Conservation (phyloP, 371 early-diverging fungal genomes). For the Zopfochytrium polystomum region DNA sequence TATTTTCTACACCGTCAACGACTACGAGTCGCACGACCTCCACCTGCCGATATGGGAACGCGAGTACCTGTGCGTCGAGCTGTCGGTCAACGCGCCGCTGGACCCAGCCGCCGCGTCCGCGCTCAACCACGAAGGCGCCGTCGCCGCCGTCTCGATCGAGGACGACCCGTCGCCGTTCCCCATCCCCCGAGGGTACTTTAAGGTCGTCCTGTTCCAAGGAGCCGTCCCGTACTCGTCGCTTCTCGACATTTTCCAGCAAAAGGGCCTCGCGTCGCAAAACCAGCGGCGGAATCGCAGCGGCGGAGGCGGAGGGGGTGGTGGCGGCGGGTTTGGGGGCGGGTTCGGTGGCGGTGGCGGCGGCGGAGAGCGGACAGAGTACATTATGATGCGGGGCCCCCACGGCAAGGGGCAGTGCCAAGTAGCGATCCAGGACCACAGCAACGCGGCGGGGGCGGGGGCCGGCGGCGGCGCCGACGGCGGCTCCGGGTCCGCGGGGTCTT, state of each 20-base stretch:
- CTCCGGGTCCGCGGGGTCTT: too few relatives aligned
- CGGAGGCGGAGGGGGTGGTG: not conserved
- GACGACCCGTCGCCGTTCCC: slow-evolving; percentile 47
- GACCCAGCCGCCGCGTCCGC: slow-evolving; percentile 13
- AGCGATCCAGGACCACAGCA: too few relatives aligned
- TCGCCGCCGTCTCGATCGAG: slow-evolving; percentile 37
- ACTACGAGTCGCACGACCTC: slow-evolving; percentile 67
- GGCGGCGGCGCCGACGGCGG: too few relatives aligned
- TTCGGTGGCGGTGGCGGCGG: too few relatives aligned
- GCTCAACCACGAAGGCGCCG: slow-evolving; percentile 28
- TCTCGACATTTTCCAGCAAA: slow-evolving; percentile 67
- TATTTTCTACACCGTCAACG: slow-evolving; percentile 80
- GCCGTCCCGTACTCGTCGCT: slow-evolving; percentile 71
- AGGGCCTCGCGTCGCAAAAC: slow-evolving; percentile 54
- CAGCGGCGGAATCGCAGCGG: slow-evolving; percentile 13
- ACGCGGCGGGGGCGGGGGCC: too few relatives aligned
- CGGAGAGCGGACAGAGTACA: slow-evolving; percentile 68
- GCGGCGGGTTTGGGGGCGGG: too few relatives aligned
- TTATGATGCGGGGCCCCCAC: slow-evolving; percentile 83
- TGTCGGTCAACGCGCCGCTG: slow-evolving; percentile 55
- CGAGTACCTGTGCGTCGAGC: slow-evolving; percentile 79
- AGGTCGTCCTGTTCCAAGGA: slow-evolving; percentile 75
- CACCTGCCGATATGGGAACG: slow-evolving; percentile 68
- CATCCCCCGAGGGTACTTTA: slow-evolving; percentile 47
- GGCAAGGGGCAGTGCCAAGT: slow-evolving; percentile 85